Conservation (phyloP, 768 basidiomycete genomes). For the Lentinus brumalis region DNA sequence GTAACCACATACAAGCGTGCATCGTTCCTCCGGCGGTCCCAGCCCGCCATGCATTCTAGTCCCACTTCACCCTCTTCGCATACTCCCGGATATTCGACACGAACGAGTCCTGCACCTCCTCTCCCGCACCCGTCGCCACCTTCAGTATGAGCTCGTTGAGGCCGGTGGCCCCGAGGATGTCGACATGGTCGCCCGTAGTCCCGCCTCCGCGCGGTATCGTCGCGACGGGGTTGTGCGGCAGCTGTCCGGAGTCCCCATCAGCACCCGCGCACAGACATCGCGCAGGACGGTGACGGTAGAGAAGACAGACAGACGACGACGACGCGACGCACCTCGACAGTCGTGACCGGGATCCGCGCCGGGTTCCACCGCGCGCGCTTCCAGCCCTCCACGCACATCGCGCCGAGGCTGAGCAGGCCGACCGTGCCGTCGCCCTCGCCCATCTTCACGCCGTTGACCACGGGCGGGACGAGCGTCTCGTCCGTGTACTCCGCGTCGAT, state of each 20-base stretch:
- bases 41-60: slow-evolving; percentile 29
- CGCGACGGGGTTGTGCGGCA: slow-evolving; percentile 75
- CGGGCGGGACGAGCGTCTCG: slow-evolving; percentile 59
- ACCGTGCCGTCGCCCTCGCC: slow-evolving; percentile 98
- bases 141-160: slow-evolving; percentile 91
- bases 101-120: slow-evolving; percentile 68
- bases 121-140: slow-evolving; percentile 81
- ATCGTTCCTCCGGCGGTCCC: too few relatives aligned
- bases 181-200: slow-evolving; percentile 90
- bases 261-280: neutral
- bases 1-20: too few relatives aligned
- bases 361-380: slow-evolving; percentile 90
- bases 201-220: slow-evolving; percentile 87
- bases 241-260: slow-evolving; percentile 38
- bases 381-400: slow-evolving; percentile 99
- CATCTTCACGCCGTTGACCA: slow-evolving; percentile 85
- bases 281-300: neutral
- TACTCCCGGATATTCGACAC: slow-evolving; percentile 83
- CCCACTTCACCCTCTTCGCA: slow-evolving; percentile 75
- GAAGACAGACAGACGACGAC: neutral
- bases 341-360: slow-evolving; percentile 80
- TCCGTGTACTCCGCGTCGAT: slow-evolving; percentile 86
- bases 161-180: slow-evolving; percentile 63
- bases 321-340: slow-evolving; percentile 70
- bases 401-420: slow-evolving; percentile 78